Conservation (phyloP, 345 rosid species). For the Abelmoschus esculentus region DNA sequence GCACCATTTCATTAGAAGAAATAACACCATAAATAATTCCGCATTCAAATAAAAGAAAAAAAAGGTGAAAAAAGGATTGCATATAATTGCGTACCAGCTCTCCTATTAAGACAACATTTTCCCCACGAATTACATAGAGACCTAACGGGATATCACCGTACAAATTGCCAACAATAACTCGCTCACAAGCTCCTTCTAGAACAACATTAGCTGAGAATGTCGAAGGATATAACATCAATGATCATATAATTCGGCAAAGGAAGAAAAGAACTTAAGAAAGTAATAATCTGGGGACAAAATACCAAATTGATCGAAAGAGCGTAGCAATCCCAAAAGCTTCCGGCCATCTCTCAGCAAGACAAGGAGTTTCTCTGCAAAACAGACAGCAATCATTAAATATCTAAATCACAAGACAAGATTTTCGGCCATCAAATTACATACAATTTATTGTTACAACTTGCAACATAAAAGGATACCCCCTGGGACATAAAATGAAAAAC, state of each 20-base stretch:
- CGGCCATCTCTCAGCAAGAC: conserved; percentile 84
- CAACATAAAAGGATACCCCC: background rate
- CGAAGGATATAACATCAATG: conserved; percentile 3
- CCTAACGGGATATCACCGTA: conserved; percentile 90
- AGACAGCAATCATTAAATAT: background rate
- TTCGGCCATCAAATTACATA: background rate
- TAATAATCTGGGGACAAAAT: background rate
- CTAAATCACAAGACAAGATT: background rate
- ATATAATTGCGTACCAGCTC: conserved; percentile 54
- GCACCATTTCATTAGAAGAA: background rate
- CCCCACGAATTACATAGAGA: conserved; percentile 85
- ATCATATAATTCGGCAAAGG: background rate
- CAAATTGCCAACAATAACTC: conserved; percentile 79
- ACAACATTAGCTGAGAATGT: conserved; percentile 75
- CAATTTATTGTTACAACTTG: background rate
- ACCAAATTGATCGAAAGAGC: conserved; percentile 98
- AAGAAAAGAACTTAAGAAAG: background rate
- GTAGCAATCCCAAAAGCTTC: conserved; percentile 84
- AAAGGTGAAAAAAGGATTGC: background rate
- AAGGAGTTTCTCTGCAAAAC: conserved; percentile 69
- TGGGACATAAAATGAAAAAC: background rate
- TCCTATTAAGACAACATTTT: conserved; percentile 88
- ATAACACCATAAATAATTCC: background rate
- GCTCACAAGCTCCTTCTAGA: conserved; percentile 87
- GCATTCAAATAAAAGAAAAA: background rate